Evolutionary conservation across 768 basidiomycete genomes (phyloP).

Genomic region (Lactarius psammicola): DNA sequence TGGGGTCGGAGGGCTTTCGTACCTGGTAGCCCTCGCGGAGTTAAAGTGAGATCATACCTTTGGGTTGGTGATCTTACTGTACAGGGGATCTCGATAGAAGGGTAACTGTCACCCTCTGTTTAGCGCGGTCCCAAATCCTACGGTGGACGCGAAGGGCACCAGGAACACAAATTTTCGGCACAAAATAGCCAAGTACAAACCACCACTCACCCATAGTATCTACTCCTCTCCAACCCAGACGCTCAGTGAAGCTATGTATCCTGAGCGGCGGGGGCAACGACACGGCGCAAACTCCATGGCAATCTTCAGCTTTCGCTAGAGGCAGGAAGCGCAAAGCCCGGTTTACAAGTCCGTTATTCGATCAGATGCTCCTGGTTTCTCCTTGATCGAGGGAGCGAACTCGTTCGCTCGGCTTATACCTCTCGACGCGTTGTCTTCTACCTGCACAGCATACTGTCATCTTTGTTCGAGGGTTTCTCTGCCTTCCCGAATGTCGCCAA

Average conservation of each 20-base stretch:
- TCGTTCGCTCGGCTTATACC: neutral
- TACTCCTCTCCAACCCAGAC: neutral
- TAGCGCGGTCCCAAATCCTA: constrained; percentile 6
- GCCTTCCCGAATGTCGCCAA: neutral
- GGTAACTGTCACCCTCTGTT: constrained; percentile 6
- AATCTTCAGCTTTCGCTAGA: constrained; percentile 25
- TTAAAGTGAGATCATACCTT: constrained; percentile 9
- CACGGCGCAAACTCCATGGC: neutral
- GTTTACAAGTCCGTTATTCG: neutral
- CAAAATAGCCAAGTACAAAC: neutral
- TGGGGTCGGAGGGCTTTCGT: constrained; percentile 18
- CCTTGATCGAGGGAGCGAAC: neutral
- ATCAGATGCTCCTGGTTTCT: neutral
- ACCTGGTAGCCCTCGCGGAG: constrained; percentile 24
- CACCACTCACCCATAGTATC: neutral
- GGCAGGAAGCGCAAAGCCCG: neutral
- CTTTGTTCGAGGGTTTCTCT: neutral
- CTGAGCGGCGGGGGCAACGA: neutral
- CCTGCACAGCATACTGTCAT: constrained; percentile 13
- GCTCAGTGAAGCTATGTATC: neutral
- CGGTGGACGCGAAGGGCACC: constrained; percentile 4
- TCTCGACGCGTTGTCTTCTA: neutral
- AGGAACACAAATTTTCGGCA: constrained; percentile 17
- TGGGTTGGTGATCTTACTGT: neutral
- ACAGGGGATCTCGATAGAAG: constrained; percentile 15